A percentile compares a stretch with the other conserved stretches of the same genome.
phyloP scores from a whole-genome alignment of 352 stramenopile species.

The Blastocystis sp. region DNA sequence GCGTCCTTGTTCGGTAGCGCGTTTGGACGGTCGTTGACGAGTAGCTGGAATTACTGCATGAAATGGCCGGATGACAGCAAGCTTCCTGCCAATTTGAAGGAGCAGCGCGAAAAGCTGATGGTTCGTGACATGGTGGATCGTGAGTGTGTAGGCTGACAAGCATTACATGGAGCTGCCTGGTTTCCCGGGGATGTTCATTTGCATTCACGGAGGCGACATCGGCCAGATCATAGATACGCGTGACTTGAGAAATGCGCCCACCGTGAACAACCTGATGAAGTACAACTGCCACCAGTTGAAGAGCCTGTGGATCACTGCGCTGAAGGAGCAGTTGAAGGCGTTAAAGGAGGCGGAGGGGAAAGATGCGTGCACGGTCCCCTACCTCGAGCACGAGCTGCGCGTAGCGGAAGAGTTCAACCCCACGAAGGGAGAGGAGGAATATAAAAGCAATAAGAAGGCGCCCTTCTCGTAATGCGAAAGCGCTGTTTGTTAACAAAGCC shows the following conservation, averaged over 20 bases:
- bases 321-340: slow-evolving; percentile 67
- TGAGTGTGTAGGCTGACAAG: slow-evolving; percentile 11
- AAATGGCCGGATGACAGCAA: slow-evolving; percentile 64
- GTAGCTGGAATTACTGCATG: slow-evolving; percentile 74
- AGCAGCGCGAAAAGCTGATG: slow-evolving; percentile 32
- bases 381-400: slow-evolving; percentile 25
- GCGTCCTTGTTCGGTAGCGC: slow-evolving; percentile 47
- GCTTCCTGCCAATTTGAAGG: slow-evolving; percentile 27
- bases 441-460: slow-evolving; percentile 24
- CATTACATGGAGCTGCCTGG: slow-evolving; percentile 61
- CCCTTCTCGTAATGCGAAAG: slow-evolving; percentile 1
- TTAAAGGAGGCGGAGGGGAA: slow-evolving; percentile 63
- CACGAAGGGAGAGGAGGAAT: slow-evolving; percentile 9
- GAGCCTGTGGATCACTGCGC: slow-evolving; percentile 61
- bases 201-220: slow-evolving; percentile 56
- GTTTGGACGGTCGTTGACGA: background rate
- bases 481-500: background rate
- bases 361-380: slow-evolving; percentile 33
- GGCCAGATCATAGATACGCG: slow-evolving; percentile 57
- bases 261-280: slow-evolving; percentile 71
- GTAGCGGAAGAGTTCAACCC: slow-evolving; percentile 29
- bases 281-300: slow-evolving; percentile 62
- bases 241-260: slow-evolving; percentile 57
- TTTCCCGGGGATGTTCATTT: slow-evolving; percentile 68
- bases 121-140: background rate